Conservation (phyloP, 768 basidiomycete species). For the Astraeus odoratus region DNA sequence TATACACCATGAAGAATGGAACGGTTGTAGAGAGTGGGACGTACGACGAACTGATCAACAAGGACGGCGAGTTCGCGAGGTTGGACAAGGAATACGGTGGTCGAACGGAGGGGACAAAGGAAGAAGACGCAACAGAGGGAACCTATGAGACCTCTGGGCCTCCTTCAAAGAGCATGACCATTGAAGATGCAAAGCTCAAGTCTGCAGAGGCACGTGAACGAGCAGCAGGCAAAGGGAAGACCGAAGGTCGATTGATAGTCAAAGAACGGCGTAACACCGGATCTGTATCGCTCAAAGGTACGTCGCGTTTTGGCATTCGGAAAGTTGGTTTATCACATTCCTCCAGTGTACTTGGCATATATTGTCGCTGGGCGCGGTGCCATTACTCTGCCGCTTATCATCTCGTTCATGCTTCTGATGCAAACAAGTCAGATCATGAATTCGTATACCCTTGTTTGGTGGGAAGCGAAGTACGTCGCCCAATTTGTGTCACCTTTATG, state of each 20-base stretch:
- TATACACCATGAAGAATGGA: constrained; percentile 41
- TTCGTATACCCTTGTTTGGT: constrained; percentile 65
- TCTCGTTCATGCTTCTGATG: constrained; percentile 48
- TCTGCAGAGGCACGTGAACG: constrained; percentile 26
- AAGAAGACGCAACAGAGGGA: constrained; percentile 19
- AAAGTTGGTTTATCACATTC: neutral
- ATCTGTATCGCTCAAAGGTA: constrained; percentile 46
- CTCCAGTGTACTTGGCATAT: constrained; percentile 53
- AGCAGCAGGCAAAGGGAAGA: constrained; percentile 51
- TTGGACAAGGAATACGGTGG: constrained; percentile 61
- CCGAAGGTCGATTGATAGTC: constrained; percentile 60
- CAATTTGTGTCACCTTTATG: neutral
- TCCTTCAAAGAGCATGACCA: constrained; percentile 6
- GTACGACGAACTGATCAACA: constrained; percentile 42
- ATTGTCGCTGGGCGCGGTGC: constrained; percentile 47
- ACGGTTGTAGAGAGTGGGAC: constrained; percentile 43
- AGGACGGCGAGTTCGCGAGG: constrained; percentile 47
- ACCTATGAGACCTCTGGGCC: constrained; percentile 2
- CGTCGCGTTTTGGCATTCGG: constrained; percentile 2
- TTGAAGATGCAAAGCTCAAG: constrained; percentile 33
- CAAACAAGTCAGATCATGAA: constrained; percentile 56
- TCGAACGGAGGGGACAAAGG: constrained; percentile 26
- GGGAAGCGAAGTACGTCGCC: constrained; percentile 51
- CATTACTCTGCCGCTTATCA: constrained; percentile 43
- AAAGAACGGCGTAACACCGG: constrained; percentile 63